A percentile compares a stretch with the other conserved stretches of the same genome.
These are phyloP conservation scores for Bryum argenteum DNA, from an alignment of 225 moss, liverwort and hornwort species.

Conservation along the genomic window DNA sequence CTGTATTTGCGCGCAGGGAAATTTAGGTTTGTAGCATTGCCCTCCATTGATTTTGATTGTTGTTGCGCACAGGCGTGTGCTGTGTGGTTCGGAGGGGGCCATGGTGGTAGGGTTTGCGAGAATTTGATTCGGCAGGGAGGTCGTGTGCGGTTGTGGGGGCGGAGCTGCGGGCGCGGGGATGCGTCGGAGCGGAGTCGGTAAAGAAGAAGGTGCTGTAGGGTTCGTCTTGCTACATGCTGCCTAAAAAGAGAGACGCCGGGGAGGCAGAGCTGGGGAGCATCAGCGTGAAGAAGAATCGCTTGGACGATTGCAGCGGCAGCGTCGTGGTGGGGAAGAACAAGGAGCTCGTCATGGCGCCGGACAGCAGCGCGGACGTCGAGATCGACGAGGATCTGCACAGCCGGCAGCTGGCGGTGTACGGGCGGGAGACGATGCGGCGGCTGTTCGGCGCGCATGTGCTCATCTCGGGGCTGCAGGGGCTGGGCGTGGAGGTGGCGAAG, in stretches of 20 bases:
- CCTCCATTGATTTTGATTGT: background rate
- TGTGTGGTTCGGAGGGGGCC: slow-evolving; percentile 19
- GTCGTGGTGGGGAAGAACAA: slow-evolving; percentile 73
- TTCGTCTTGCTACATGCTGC: slow-evolving; percentile 89
- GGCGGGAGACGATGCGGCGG: slow-evolving; percentile 91
- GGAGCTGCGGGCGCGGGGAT: slow-evolving; percentile 32
- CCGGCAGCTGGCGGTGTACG: slow-evolving; percentile 94
- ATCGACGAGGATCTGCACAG: slow-evolving; percentile 97
- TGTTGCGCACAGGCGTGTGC: background rate
- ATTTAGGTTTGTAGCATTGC: background rate
- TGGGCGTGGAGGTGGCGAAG: slow-evolving; percentile 86
- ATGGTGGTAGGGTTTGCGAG: slow-evolving; percentile 30
- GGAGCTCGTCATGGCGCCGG: slow-evolving; percentile 74
- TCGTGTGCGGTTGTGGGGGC: background rate
- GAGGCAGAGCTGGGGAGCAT: slow-evolving; percentile 76
- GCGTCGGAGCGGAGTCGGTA: slow-evolving; percentile 28
- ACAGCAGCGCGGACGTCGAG: slow-evolving; percentile 73
- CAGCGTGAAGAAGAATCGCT: slow-evolving; percentile 56
- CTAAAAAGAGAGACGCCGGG: slow-evolving; percentile 98
- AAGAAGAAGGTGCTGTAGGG: slow-evolving; percentile 33
- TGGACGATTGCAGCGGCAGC: slow-evolving; percentile 45
- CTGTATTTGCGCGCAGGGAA: too few species aligned
- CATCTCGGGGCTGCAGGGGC: slow-evolving; percentile 73
- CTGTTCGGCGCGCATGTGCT: slow-evolving; percentile 86
- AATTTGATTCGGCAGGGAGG: background rate